Evolutionary conservation across 2,329 filamentous ascomycete genomes (phyloP), one percentile per base, ranked within the genome.

Genomic region (Cladobotryum protrusum): DNA sequence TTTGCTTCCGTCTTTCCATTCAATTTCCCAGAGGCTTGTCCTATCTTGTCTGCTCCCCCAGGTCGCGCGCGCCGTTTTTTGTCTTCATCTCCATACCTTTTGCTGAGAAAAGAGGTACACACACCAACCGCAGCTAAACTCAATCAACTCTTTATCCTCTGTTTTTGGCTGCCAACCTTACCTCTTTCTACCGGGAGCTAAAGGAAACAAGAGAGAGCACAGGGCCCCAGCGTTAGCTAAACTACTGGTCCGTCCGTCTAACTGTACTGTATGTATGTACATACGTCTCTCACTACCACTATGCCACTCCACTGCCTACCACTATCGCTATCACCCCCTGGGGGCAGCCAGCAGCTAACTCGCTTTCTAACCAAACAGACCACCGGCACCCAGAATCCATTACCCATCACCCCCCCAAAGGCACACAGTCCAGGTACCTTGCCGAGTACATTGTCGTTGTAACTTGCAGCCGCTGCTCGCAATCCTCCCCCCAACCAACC

Each of bases 381-480:
- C 24, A 29, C 6, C 24, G 11, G 24, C 24, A 29, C 6, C 24
- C 24, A 29, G 24, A 6, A 29, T 2, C 20, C 20, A 24, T 4
- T 7, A 24, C 24, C 24, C 24, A 29, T 29, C 24, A 29, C 6
- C 24, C 24, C 24, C 24, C 24, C 24, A 29, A n/a, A 29, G 24
- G 37, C 37, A 41, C 37, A 17, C 15, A 18, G 37, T 19, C 37
- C 37, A 17, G 37, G 37, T 20, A 24, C 41, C 41, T 43, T 29
- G 24, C 41, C n/a, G 18, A 33, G 20, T 33, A 29, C 37, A 17
- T 41, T 41, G 12, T 19, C 17, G 14, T n/a, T 45, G 32, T 45
- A 35, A 33, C 41, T 56, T 60, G 60, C 59, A 61, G 61, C 61
- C 61, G 37, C 37, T 55, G 54, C 58, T 63, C 60, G 63, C 61